Base-by-base conservation (phyloP, 495 filamentous ascomycete species). In the Sporormia fimetaria region DNA sequence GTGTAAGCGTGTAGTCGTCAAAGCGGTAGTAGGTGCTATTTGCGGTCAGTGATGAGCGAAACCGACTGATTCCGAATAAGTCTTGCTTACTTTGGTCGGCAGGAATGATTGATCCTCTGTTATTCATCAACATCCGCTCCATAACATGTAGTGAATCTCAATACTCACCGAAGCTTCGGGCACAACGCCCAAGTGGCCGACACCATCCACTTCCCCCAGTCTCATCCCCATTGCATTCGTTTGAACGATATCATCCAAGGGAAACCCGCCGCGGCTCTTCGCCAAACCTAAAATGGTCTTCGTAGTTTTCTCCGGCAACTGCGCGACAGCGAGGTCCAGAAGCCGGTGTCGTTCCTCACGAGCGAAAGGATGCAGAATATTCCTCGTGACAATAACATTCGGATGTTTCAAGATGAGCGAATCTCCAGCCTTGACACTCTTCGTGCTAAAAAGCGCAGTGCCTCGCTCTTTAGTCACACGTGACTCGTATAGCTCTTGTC, bases 101-200 rank as follows among this genome's bases (percentile, higher is more conserved):
- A 52, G n/a, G 37, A 42, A 21, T 52, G 49, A 38, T 52, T 52
- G 31, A 52, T 43, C 16, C 43, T 37, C 43, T 51, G 18, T 6
- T 1, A 24, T 16, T 47, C 16, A 42, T 33, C 30, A 40, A 14
- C 4, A 3, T 41, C 12, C 18, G 8, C 22, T 11, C 7, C 9
- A 34, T 3, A 37, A 14, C 17, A 22, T 15, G 20, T 6, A 24
- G 20, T 29, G 7, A 25, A 37, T 24, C 6, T 10, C 9, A 20
- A 28, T 5, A 43, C 47, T 32, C 33, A 46, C 47, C 15, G 49
- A 42, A 18, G 43, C 42, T 22, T 52, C 49, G n/a, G 49, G 49
- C 10, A 52, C 33, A 25, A 52, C 28, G 1, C 17, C 42, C 10
- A 52, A 32, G 35, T 52, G 43, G 10, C 24, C 20, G 20, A 37